Evolutionary conservation across 2,329 filamentous ascomycete genomes (phyloP).

Genomic region (Aspergillus bombycis): DNA sequence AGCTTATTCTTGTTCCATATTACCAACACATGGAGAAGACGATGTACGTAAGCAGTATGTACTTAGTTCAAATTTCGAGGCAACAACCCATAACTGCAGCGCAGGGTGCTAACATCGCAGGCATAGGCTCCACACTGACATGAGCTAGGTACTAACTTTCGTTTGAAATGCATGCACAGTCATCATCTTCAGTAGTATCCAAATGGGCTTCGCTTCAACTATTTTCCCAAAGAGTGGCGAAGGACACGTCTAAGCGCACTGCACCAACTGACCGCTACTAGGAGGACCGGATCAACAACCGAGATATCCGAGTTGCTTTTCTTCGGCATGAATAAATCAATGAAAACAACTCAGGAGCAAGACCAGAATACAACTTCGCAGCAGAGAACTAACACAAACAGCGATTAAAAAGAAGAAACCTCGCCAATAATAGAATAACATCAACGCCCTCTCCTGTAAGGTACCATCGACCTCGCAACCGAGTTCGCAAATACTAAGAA

Average conservation of each 20-base stretch:
- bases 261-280: not conserved
- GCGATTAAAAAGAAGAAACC: not conserved
- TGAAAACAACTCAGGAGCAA: not conserved
- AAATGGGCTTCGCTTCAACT: too few relatives aligned
- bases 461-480: not conserved
- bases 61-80: not conserved
- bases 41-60: too few relatives aligned
- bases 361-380: not conserved
- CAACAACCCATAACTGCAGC: not conserved
- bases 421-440: not conserved
- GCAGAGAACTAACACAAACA: not conserved
- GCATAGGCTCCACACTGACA: not conserved
- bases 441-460: not conserved
- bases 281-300: not conserved
- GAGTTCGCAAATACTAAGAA: not conserved
- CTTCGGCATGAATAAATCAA: not conserved
- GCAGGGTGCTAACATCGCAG: not conserved
- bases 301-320: not conserved
- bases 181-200: not conserved
- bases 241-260: not conserved
- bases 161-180: not conserved
- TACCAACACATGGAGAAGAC: not conserved
- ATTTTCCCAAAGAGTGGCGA: not conserved
- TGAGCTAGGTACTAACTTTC: not conserved
- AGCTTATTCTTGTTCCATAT: constrained; percentile 1